Percentiles rank a stretch among this genome's conserved stretches.
These are phyloP conservation scores for Macrophomina pseudophaseolina DNA, from an alignment of 2,329 filamentous ascomycete genomes.

Conservation along the genomic window DNA sequence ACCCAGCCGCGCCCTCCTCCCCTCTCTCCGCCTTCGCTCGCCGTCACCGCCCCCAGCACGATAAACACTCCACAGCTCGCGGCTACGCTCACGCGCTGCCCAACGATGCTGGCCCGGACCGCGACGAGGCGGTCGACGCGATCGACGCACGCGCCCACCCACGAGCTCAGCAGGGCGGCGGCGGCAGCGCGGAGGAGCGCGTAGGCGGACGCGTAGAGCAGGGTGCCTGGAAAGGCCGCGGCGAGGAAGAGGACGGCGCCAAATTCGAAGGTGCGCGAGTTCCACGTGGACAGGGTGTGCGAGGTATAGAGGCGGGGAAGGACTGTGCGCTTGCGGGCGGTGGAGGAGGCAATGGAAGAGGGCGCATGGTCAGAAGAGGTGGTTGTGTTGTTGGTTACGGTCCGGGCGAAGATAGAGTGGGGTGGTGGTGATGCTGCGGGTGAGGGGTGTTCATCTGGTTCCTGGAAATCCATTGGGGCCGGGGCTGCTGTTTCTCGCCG, in stretches of 20 bases:
- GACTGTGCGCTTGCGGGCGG: neutral
- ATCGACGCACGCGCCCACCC: constrained; percentile 66
- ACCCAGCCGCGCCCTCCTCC: neutral
- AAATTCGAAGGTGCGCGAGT: constrained; percentile 56
- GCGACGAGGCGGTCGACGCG: neutral
- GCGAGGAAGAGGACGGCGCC: constrained; percentile 56
- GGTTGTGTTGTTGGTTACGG: neutral
- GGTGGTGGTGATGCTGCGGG: neutral
- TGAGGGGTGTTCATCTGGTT: neutral
- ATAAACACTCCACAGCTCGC: neutral
- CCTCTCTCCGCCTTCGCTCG: neutral
- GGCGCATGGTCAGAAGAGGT: neutral
- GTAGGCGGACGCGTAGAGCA: constrained; percentile 72
- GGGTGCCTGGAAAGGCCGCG: constrained; percentile 55
- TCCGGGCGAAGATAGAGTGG: neutral
- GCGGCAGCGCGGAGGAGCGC: constrained; percentile 64
- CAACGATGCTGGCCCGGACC: constrained; percentile 35
- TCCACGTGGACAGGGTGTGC: constrained; percentile 57
- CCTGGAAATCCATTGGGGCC: neutral
- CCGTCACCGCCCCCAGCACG: neutral
- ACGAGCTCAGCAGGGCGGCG: constrained; percentile 64
- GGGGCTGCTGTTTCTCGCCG: neutral
- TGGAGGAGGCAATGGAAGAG: neutral
- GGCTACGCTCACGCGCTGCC: neutral
- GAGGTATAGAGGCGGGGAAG: constrained; percentile 48